Base-by-base conservation (phyloP, 805 yeast genomes). In the Saccharomycopsis sp. region DNA sequence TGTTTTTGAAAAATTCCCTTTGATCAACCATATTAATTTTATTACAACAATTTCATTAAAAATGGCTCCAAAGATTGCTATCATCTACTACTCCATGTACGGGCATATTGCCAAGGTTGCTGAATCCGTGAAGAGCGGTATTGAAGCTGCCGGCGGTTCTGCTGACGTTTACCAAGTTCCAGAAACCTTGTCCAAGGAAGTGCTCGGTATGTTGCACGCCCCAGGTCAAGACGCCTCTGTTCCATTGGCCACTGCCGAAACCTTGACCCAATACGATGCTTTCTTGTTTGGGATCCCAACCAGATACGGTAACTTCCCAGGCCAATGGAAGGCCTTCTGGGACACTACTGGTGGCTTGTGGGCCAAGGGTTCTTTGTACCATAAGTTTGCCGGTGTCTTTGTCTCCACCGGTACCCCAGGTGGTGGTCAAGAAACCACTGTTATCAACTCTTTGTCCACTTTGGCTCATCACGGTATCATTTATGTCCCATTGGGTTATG, bases 281-380 rank as follows among this genome's bases (percentile, higher is more conserved):
- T 77, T 79, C 58, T 49, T 83, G 48, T 79, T 83, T 52, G 94
- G 94, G 51, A 58, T 82, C 44, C 92, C 94, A 50, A 81, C 94
- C 26, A 71, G 94, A 60, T 84, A 56, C 58, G 94, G 94, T 52
- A 71, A 67, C 57, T 63, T 73, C 58, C 86, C 94, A 38, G 75
- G 84, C 20, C 94, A 84, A 62, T 76, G 80, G 73, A 69, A 73
- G 51, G 59, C 78, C 5, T 84, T 80, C 65, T 77, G 85, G 80
- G 94, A 78, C 56, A 61, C 68, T 34, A 81, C 92, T 27, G 92
- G 92, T 46, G 75, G 75, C 10, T 60, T 80, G 43, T 83, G 94
- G 94, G 78, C 80, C 41, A 43, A 58, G 30, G 88, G 89, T 50
- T 73, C 74, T 20, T 68, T 81, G 40, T 56, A 67, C 52, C 92